Percentiles rank a stretch among this genome's conserved stretches.
Evolutionary conservation across 2,329 filamentous ascomycete species (phyloP).

Genomic region (Aspergillus viridinutans): DNA sequence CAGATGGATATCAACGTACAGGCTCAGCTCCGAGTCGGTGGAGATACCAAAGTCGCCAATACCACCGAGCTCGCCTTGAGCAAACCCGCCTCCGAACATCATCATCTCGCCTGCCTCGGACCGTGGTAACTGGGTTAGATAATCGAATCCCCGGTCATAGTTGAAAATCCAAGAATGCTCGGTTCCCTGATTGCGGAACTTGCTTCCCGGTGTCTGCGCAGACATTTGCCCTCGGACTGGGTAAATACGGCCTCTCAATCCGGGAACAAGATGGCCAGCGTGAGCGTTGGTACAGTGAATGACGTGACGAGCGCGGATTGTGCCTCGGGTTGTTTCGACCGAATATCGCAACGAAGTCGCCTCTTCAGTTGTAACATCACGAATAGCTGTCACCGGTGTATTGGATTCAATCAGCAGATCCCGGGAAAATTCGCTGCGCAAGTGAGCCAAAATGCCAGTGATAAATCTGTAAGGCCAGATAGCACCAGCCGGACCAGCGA

Average conservation of each 20-base stretch:
- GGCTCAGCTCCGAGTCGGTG: slow-evolving; percentile 39
- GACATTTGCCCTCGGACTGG: slow-evolving; percentile 42
- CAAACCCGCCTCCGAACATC: slow-evolving; percentile 54
- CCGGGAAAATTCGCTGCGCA: slow-evolving; percentile 31
- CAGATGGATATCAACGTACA: slow-evolving; percentile 24
- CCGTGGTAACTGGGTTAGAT: slow-evolving; percentile 46
- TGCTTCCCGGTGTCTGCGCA: slow-evolving; percentile 31
- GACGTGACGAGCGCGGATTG: slow-evolving; percentile 47
- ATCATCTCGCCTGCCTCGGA: slow-evolving; percentile 37
- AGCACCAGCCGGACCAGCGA: slow-evolving; percentile 25
- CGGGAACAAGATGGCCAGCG: slow-evolving; percentile 49
- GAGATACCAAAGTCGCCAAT: slow-evolving; percentile 46
- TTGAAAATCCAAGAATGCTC: slow-evolving; percentile 50
- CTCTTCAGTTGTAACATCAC: neutral
- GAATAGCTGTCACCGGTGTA: slow-evolving; percentile 15
- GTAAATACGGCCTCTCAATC: slow-evolving; percentile 35
- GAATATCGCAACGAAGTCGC: slow-evolving; percentile 28
- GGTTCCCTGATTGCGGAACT: slow-evolving; percentile 29
- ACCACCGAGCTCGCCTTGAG: slow-evolving; percentile 40
- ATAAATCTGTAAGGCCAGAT: slow-evolving; percentile 34
- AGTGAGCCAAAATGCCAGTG: slow-evolving; percentile 16
- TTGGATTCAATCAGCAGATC: slow-evolving; percentile 22
- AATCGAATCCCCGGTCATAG: slow-evolving; percentile 48
- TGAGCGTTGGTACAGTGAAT: slow-evolving; percentile 58
- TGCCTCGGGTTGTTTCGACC: slow-evolving; percentile 45